These are phyloP conservation scores for Apophysomyces sp. DNA, from an alignment of 371 early-diverging fungal species.

Conservation along the genomic window DNA sequence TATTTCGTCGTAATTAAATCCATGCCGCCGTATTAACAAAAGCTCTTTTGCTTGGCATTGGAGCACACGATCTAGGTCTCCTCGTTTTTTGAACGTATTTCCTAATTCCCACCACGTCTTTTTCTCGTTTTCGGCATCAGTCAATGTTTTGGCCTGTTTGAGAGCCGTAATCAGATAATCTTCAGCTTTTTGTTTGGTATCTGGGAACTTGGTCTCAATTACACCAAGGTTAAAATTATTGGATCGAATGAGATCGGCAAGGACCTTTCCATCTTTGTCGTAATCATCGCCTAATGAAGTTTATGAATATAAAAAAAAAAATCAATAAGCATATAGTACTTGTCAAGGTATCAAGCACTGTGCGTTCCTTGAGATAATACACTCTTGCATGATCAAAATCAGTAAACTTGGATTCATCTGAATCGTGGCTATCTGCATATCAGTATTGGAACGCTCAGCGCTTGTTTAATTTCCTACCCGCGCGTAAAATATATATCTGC, in stretches of 20 bases:
- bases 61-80: constrained; percentile 11
- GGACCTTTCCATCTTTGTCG: constrained; percentile 12
- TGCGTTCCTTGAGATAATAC: constrained; percentile 30
- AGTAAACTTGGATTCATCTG: constrained; percentile 7
- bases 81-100: constrained; percentile 19
- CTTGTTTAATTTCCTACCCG: constrained; percentile 7
- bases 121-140: constrained; percentile 18
- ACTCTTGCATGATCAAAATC: constrained; percentile 29
- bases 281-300: constrained; percentile 5
- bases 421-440: constrained; percentile 8
- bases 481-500: constrained; percentile 36
- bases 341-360: constrained; percentile 18
- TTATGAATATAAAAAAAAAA: background rate
- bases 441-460: background rate
- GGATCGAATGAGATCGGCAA: constrained; percentile 18
- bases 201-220: constrained; percentile 22
- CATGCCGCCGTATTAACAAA: constrained; percentile 9
- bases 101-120: constrained; percentile 39
- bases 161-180: constrained; percentile 17
- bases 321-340: background rate
- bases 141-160: constrained; percentile 12
- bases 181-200: constrained; percentile 7
- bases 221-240: constrained; percentile 42
- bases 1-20: constrained; percentile 20
- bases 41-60: constrained; percentile 30